Evolutionary conservation across 495 filamentous ascomycete species (phyloP).

Genomic region (Aspergillus heteromorphus): DNA sequence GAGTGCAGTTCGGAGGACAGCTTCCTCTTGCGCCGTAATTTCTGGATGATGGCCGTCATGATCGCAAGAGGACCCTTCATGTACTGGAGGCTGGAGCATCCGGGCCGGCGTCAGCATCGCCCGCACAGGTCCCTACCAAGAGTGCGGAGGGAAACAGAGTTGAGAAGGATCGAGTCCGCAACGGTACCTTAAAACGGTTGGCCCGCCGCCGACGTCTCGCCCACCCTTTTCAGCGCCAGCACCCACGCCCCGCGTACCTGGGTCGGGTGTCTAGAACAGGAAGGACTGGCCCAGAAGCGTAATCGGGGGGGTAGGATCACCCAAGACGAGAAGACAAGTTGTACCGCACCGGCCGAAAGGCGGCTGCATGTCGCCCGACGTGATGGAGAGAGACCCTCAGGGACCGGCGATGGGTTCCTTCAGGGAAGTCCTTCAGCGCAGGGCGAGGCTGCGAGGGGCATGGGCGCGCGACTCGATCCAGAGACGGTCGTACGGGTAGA

Average conservation of each 20-base stretch:
- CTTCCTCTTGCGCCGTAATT: constrained; percentile 34
- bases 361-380: constrained; percentile 12
- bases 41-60: constrained; percentile 35
- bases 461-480: neutral
- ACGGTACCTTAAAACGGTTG: neutral
- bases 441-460: constrained; percentile 4
- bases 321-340: neutral
- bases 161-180: neutral
- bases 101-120: constrained; percentile 12
- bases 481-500: constrained; percentile 8
- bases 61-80: constrained; percentile 25
- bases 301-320: neutral
- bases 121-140: neutral
- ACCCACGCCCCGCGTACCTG: neutral
- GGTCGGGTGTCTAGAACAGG: neutral
- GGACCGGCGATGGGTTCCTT: constrained; percentile 2
- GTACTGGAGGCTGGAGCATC: constrained; percentile 8
- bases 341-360: neutral
- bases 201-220: neutral
- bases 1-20: constrained; percentile 37
- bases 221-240: neutral
- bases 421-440: constrained; percentile 7
- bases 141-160: neutral
- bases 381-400: constrained; percentile 2
- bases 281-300: neutral